Percentiles rank a stretch among this genome's conserved stretches.
These are phyloP conservation scores for Blastobotrys indianensis DNA, from an alignment of 1,139 yeast genomes.

Conservation along the genomic window DNA sequence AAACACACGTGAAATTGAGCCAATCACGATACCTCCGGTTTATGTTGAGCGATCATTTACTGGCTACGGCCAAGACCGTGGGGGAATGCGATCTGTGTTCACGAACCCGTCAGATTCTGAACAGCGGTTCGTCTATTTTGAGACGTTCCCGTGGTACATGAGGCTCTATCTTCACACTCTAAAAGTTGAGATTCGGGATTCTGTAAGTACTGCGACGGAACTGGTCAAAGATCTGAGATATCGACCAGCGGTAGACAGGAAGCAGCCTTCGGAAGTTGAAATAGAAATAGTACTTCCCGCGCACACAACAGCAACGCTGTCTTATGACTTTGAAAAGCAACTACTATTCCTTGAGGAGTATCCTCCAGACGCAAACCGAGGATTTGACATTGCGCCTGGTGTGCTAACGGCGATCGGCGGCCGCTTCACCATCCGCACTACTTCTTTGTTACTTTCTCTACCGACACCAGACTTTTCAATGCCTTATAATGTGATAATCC, in stretches of 20 bases:
- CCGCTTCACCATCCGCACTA: conserved; percentile 56
- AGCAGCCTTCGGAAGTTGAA: conserved; percentile 81
- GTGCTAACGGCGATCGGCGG: conserved; percentile 50
- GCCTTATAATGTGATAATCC: conserved; percentile 96
- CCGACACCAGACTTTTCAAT: conserved; percentile 98
- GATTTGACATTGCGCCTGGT: conserved; percentile 87
- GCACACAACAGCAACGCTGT: conserved; percentile 51
- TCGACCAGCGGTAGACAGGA: conserved; percentile 73
- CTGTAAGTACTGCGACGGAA: conserved; percentile 19
- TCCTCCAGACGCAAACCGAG: conserved; percentile 99
- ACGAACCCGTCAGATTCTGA: conserved; percentile 53
- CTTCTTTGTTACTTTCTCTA: conserved; percentile 74
- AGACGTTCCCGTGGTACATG: conserved; percentile 91
- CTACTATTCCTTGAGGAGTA: conserved; percentile 81
- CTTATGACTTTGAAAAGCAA: conserved; percentile 82
- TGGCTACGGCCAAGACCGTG: conserved; percentile 86
- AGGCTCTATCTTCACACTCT: conserved; percentile 74
- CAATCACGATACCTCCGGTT: conserved; percentile 53
- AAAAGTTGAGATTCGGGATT: conserved; percentile 17
- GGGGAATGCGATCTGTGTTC: conserved; percentile 78
- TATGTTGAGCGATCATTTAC: conserved; percentile 78
- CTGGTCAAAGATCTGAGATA: conserved; percentile 53
- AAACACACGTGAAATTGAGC: conserved; percentile 27
- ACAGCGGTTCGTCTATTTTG: conserved; percentile 59
- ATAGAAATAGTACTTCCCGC: conserved; percentile 61